Percentiles rank a stretch among this genome's conserved stretches.
Conservation (phyloP, 1,284 basidiomycete species). For the Schizopora paradoxa region DNA sequence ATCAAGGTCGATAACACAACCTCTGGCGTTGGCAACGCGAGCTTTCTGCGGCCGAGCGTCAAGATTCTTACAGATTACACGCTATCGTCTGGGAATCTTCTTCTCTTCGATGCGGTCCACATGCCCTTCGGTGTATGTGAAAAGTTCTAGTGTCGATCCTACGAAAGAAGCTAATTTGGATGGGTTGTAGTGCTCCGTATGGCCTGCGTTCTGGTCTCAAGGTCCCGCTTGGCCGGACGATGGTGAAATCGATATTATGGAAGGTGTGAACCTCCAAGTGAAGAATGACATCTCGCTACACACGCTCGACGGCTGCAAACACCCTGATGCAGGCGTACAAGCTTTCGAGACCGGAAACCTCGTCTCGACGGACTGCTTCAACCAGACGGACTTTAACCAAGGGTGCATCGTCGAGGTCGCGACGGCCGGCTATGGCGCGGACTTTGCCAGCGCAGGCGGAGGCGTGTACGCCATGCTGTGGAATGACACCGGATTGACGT, state of each 20-base stretch:
- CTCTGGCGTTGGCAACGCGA: background rate
- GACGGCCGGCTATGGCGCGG: constrained; percentile 34
- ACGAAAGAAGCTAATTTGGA: background rate
- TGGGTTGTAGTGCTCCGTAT: constrained; percentile 17
- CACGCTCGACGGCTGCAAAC: constrained; percentile 25
- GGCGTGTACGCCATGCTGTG: constrained; percentile 40
- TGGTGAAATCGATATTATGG: constrained; percentile 40
- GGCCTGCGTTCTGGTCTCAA: constrained; percentile 36
- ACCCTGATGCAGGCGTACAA: constrained; percentile 10
- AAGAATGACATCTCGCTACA: constrained; percentile 30
- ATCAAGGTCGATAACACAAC: constrained; percentile 6
- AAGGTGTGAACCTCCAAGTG: constrained; percentile 27
- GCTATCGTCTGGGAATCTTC: background rate
- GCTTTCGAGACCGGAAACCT: constrained; percentile 9
- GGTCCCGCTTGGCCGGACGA: constrained; percentile 32
- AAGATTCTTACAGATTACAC: background rate
- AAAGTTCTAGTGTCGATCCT: background rate
- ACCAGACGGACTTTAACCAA: constrained; percentile 29
- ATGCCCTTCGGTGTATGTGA: constrained; percentile 2
- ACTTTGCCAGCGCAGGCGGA: constrained; percentile 34
- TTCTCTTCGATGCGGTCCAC: constrained; percentile 2
- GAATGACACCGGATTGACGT: constrained; percentile 34
- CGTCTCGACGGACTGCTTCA: constrained; percentile 24
- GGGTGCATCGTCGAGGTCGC: constrained; percentile 39
- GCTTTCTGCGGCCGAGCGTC: constrained; percentile 9